Conservation (phyloP, 805 yeast genomes). For the Candida ficus region DNA sequence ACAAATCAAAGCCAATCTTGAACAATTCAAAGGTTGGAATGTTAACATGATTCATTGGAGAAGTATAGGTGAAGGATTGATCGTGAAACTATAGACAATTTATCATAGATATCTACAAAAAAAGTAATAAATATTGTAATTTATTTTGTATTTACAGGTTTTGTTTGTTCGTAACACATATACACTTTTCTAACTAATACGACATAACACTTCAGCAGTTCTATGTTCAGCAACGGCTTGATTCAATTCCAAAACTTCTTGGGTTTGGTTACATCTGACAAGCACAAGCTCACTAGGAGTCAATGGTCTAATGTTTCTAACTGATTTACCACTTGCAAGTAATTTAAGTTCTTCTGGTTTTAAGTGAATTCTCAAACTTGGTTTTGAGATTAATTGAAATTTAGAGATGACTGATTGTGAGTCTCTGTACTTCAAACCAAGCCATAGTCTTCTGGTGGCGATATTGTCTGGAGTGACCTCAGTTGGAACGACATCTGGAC, state of each 20-base stretch:
- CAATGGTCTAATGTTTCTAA: slow-evolving; percentile 71
- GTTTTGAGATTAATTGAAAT: slow-evolving; percentile 74
- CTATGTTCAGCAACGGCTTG: slow-evolving; percentile 77
- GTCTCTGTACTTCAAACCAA: slow-evolving; percentile 76
- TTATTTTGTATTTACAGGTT: slow-evolving; percentile 5
- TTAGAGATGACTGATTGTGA: slow-evolving; percentile 70
- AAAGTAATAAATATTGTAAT: no score
- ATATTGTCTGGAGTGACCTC: slow-evolving; percentile 86
- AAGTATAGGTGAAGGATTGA: slow-evolving; percentile 60
- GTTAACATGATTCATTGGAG: slow-evolving; percentile 85
- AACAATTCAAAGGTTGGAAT: slow-evolving; percentile 80
- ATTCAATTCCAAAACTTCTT: slow-evolving; percentile 62
- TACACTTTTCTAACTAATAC: slow-evolving; percentile 43
- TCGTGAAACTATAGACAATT: slow-evolving; percentile 46
- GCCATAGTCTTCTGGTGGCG: slow-evolving; percentile 82
- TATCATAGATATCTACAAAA: not conserved
- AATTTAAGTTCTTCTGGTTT: slow-evolving; percentile 58
- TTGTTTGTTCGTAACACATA: not conserved
- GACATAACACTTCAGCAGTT: slow-evolving; percentile 77
- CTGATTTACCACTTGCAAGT: slow-evolving; percentile 69
- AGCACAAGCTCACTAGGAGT: slow-evolving; percentile 88
- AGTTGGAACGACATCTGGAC: slow-evolving; percentile 75
- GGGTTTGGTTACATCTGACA: slow-evolving; percentile 43
- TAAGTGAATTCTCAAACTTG: slow-evolving; percentile 70
- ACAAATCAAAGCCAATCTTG: slow-evolving; percentile 50